Percentiles rank a stretch among this genome's conserved stretches.
Evolutionary conservation across 805 yeast genomes (phyloP).

Genomic region (Zygosaccharomyces pseudorouxii): DNA sequence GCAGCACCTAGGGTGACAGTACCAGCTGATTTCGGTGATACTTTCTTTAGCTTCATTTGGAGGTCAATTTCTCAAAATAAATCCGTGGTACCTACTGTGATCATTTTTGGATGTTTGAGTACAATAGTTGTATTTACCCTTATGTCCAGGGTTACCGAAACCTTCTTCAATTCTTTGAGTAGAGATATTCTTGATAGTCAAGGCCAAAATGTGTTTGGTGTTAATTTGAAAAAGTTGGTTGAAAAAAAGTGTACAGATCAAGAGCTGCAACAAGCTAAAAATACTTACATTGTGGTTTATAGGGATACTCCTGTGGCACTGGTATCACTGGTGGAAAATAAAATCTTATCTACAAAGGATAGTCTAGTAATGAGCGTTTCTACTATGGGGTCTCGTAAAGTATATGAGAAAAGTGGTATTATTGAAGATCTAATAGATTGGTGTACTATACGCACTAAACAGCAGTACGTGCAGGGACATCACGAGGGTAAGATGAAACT

Average conservation of each 20-base stretch:
- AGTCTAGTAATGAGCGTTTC: slow-evolving; percentile 50
- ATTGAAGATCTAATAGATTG: slow-evolving; percentile 59
- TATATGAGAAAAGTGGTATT: slow-evolving; percentile 60
- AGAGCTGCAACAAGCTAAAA: slow-evolving; percentile 39
- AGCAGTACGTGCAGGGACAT: slow-evolving; percentile 35
- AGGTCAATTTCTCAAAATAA: slow-evolving; percentile 26
- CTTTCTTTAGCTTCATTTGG: slow-evolving; percentile 22
- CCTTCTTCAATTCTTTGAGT: slow-evolving; percentile 41
- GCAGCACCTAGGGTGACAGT: slow-evolving; percentile 18
- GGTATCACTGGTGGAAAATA: slow-evolving; percentile 42
- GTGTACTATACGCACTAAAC: slow-evolving; percentile 47
- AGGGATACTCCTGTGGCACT: slow-evolving; percentile 71
- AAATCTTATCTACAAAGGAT: slow-evolving; percentile 40
- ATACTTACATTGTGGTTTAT: slow-evolving; percentile 55
- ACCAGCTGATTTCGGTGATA: slow-evolving; percentile 18
- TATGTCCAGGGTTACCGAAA: slow-evolving; percentile 43
- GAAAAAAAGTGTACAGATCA: slow-evolving; percentile 20
- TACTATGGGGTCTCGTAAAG: slow-evolving; percentile 61
- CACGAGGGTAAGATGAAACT: slow-evolving; percentile 36
- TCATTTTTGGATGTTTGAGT: slow-evolving; percentile 25
- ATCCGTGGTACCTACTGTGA: slow-evolving; percentile 10
- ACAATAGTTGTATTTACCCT: slow-evolving; percentile 38
- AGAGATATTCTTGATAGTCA: slow-evolving; percentile 36
- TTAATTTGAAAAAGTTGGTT: slow-evolving; percentile 35
- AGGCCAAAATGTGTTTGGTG: slow-evolving; percentile 44